A percentile compares a stretch with the other conserved stretches of the same genome.
Conservation (phyloP, 768 basidiomycete species). For the Mycena amicta region DNA sequence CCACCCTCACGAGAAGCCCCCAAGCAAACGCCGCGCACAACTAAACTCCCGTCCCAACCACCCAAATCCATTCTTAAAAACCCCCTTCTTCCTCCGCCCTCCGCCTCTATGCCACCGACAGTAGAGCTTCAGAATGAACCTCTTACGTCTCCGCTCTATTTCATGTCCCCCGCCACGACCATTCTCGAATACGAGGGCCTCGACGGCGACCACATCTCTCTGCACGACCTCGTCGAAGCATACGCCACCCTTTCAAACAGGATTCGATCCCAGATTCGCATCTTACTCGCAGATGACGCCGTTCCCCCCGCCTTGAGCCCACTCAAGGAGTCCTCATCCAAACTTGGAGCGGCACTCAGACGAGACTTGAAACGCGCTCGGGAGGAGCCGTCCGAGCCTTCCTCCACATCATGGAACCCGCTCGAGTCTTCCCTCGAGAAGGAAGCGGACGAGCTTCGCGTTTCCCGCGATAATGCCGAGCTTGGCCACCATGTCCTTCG, state of each 20-base stretch:
- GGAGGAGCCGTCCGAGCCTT: constrained; percentile 34
- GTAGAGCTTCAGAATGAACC: constrained; percentile 10
- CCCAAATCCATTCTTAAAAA: constrained; percentile 20
- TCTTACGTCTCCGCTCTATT: constrained; percentile 25
- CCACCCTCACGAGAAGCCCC: not conserved
- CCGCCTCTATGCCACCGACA: constrained; percentile 17
- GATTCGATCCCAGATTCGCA: constrained; percentile 35
- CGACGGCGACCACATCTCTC: constrained; percentile 37
- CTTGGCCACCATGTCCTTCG: constrained; percentile 60
- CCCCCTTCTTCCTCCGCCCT: constrained; percentile 1
- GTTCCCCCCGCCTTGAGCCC: constrained; percentile 27
- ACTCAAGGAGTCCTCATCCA: constrained; percentile 35
- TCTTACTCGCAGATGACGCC: constrained; percentile 20
- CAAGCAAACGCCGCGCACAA: constrained; percentile 1
- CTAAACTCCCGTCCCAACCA: constrained; percentile 11
- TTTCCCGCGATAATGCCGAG: constrained; percentile 41
- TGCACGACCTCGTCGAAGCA: constrained; percentile 63
- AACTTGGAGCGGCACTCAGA: constrained; percentile 44
- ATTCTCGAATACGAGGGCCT: constrained; percentile 49
- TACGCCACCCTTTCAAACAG: constrained; percentile 54
- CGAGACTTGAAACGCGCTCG: constrained; percentile 53
- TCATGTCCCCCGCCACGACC: constrained; percentile 49
- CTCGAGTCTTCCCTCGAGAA: constrained; percentile 17
- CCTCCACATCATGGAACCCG: constrained; percentile 18
- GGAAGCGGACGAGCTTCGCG: constrained; percentile 41